Conservation (phyloP, 345 rosid genomes). For the Salix suchowensis region DNA sequence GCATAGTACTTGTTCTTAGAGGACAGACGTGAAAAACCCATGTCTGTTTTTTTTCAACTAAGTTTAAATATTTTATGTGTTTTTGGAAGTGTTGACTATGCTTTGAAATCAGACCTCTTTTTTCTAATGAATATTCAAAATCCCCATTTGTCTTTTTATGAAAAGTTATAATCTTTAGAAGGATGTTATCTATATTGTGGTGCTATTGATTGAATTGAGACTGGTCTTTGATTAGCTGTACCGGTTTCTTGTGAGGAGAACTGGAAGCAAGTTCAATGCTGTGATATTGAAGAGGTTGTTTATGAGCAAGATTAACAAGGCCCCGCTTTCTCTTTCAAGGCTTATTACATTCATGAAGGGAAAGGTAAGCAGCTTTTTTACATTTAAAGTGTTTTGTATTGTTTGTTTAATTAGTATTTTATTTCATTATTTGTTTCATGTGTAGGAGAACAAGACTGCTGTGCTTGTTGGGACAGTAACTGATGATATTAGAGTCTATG, state of each 20-base stretch:
- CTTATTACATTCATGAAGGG: slow-evolving; percentile 54
- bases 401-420: background rate
- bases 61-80: background rate
- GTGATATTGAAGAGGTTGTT: slow-evolving; percentile 91
- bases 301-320: slow-evolving; percentile 91
- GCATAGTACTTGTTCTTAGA: background rate
- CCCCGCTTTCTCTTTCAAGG: slow-evolving; percentile 83
- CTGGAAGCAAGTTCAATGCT: slow-evolving; percentile 81
- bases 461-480: slow-evolving; percentile 81
- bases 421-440: background rate
- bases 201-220: background rate
- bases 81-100: background rate
- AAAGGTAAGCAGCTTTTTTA: slow-evolving; percentile 47
- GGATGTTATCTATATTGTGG: background rate
- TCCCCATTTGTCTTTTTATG: background rate
- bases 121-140: too few relatives aligned
- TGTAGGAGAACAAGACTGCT: slow-evolving; percentile 67
- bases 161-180: background rate
- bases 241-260: slow-evolving; percentile 83
- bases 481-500: slow-evolving; percentile 76
- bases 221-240: slow-evolving; percentile 45
- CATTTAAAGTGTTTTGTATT: background rate
- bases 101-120: background rate
- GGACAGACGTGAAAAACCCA: background rate
- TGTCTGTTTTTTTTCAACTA: background rate